phyloP scores from a whole-genome alignment of 2,329 filamentous ascomycete genomes.

The Pseudogymnoascus sp. region DNA sequence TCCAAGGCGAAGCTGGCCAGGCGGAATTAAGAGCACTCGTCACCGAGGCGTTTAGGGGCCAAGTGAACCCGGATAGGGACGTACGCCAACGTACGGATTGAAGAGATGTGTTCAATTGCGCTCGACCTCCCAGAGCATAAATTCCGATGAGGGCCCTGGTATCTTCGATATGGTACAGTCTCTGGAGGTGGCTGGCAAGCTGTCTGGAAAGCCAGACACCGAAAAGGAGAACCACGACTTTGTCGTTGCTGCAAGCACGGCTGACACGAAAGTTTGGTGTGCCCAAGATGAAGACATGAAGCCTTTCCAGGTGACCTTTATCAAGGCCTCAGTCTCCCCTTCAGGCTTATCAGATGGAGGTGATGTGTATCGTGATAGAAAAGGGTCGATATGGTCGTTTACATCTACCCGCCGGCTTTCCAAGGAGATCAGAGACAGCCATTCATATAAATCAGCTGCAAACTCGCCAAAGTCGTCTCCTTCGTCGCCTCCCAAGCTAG shows the following conservation, averaged over 20 bases:
- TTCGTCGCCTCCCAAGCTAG: conserved; percentile 28
- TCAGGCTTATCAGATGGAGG: conserved; percentile 30
- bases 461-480: conserved; percentile 51
- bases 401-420: conserved; percentile 53
- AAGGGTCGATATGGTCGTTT: conserved; percentile 55
- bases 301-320: conserved; percentile 50
- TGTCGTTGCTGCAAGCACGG: conserved; percentile 38
- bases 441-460: conserved; percentile 61
- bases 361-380: conserved; percentile 58
- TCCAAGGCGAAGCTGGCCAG: conserved; percentile 73
- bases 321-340: conserved; percentile 31
- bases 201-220: conserved; percentile 42
- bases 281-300: conserved; percentile 48
- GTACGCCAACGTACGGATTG: conserved; percentile 55
- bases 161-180: conserved; percentile 48
- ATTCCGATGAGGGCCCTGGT: conserved; percentile 41
- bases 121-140: conserved; percentile 50
- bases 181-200: conserved; percentile 35
- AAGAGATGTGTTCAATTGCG: conserved; percentile 19
- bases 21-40: conserved; percentile 69
- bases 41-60: conserved; percentile 65
- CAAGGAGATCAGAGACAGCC: conserved; percentile 60
- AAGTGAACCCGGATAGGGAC: conserved; percentile 53
- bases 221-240: conserved; percentile 48
- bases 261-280: conserved; percentile 36